Evolutionary conservation across 164 flowering plant genomes (phyloP).

Genomic region (Magnolia officinalis): DNA sequence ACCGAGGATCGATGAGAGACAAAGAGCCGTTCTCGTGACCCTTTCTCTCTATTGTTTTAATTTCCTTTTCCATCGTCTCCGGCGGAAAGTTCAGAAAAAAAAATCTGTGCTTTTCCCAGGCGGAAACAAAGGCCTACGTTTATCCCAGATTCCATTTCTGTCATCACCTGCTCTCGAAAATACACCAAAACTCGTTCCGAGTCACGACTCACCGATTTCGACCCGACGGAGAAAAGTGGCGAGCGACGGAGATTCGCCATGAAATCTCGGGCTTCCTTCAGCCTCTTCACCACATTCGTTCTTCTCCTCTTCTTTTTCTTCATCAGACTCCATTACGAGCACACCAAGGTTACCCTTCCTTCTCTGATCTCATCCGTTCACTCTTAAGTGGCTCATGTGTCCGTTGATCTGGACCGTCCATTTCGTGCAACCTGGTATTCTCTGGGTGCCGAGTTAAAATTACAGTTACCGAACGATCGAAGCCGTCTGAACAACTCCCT

Average conservation of each 20-base stretch:
- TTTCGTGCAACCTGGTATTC: not conserved
- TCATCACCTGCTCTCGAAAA: not conserved
- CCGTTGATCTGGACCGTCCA: not conserved
- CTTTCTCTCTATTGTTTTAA: too few relatives aligned
- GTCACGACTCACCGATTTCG: not conserved
- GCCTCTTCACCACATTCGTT: conserved; percentile 17
- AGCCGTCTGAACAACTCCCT: too few relatives aligned
- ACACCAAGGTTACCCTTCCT: conserved; percentile 8
- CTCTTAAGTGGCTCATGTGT: not conserved
- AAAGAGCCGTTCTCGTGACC: too few relatives aligned
- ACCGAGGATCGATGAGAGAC: too few relatives aligned
- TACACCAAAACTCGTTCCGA: not conserved
- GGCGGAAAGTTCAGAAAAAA: not conserved
- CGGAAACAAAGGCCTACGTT: not conserved
- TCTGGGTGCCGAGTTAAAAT: too few relatives aligned
- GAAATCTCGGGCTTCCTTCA: conserved; percentile 15
- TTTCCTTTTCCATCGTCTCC: not conserved
- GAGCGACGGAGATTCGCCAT: not conserved
- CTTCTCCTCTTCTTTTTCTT: conserved; percentile 16
- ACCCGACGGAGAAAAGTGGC: not conserved
- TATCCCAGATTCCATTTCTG: not conserved
- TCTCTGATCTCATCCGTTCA: not conserved
- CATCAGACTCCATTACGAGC: conserved; percentile 22
- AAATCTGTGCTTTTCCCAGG: not conserved
- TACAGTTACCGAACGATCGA: too few relatives aligned